Evolutionary conservation across 805 yeast genomes (phyloP).

Genomic region (Candida cerambycidarum): DNA sequence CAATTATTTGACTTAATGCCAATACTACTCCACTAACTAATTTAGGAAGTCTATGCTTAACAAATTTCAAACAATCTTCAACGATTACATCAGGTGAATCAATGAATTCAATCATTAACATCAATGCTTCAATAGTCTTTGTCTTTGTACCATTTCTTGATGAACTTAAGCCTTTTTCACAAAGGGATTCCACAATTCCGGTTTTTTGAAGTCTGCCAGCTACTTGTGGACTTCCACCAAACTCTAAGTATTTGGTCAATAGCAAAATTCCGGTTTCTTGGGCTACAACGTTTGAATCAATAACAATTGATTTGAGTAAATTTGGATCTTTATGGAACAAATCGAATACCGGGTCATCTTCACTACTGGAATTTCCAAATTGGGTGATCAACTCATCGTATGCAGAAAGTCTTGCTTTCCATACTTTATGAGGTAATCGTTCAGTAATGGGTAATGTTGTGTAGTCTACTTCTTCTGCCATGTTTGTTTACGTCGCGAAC

Average conservation of each 20-base stretch:
- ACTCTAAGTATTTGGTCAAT: conserved; percentile 53
- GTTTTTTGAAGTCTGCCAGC: conserved; percentile 41
- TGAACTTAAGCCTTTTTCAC: conserved; percentile 82
- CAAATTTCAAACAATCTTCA: conserved; percentile 63
- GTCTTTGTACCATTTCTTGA: conserved; percentile 72
- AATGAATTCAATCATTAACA: conserved; percentile 58
- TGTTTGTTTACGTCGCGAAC: conserved; percentile 11
- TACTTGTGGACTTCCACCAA: conserved; percentile 48
- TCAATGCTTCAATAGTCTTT: conserved; percentile 59
- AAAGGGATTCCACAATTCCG: conserved; percentile 49
- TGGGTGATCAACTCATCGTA: conserved; percentile 62
- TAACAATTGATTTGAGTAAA: conserved; percentile 54
- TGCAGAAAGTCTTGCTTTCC: conserved; percentile 86
- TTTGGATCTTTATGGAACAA: conserved; percentile 54
- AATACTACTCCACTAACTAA: conserved; percentile 65
- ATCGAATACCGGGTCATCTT: conserved; percentile 54
- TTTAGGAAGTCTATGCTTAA: conserved; percentile 71
- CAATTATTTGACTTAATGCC: conserved; percentile 56
- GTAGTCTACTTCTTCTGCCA: conserved; percentile 41
- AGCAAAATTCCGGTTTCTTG: conserved; percentile 77
- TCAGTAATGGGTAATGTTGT: conserved; percentile 64
- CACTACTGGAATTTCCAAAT: conserved; percentile 55
- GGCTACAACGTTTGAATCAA: conserved; percentile 87
- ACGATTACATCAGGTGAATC: conserved; percentile 65
- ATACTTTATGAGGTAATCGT: conserved; percentile 63